Evolutionary conservation across 148 eudicot species (phyloP).

Genomic region (Chenopodium formosanum): DNA sequence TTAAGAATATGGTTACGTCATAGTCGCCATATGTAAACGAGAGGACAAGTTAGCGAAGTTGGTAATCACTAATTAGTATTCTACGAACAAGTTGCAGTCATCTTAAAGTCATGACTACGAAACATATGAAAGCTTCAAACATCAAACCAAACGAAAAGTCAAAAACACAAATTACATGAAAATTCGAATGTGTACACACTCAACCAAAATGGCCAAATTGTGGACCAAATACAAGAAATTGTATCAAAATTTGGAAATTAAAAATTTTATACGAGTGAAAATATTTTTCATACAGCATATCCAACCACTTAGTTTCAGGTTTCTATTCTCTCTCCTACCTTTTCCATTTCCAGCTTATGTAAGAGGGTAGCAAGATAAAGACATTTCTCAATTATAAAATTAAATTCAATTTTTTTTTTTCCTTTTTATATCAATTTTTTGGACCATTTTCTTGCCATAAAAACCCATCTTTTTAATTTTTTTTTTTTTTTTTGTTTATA

Average conservation of each 20-base stretch:
- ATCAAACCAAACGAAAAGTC: background rate
- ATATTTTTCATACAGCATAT: too few relatives aligned
- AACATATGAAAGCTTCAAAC: background rate
- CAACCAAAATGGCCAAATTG: background rate
- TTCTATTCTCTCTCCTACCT: background rate
- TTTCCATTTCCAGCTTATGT: slow-evolving; percentile 14
- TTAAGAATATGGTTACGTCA: too few relatives aligned
- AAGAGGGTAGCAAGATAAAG: background rate
- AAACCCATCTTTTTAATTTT: background rate
- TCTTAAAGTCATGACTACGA: background rate
- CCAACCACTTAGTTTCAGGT: background rate
- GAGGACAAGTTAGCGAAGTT: too few relatives aligned
- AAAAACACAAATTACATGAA: background rate
- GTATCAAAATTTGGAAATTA: background rate
- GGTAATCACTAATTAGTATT: too few relatives aligned
- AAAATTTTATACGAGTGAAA: background rate
- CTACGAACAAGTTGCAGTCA: background rate
- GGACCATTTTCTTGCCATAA: background rate
- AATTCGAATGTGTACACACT: background rate
- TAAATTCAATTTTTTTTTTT: background rate
- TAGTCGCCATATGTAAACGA: too few relatives aligned
- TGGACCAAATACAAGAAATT: background rate
- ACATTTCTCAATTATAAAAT: slow-evolving; percentile 7
- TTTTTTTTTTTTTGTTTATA: too few relatives aligned
- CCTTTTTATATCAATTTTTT: background rate